Percentiles rank a stretch among this genome's conserved stretches.
These are phyloP conservation scores for Neoarthrinium moseri DNA, from an alignment of 2,329 filamentous ascomycete genomes.

Conservation along the genomic window DNA sequence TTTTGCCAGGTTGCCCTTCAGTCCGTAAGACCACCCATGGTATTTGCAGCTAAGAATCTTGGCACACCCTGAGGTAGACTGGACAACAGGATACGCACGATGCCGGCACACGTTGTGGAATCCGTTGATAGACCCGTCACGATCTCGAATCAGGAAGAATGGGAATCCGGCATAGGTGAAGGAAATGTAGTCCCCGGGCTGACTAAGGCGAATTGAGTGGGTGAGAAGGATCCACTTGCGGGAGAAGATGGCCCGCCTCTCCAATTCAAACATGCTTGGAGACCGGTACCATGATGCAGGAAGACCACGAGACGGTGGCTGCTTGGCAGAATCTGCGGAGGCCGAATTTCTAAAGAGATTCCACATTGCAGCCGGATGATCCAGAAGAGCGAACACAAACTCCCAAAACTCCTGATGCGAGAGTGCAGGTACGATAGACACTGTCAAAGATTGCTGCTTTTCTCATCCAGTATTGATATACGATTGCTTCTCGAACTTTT, in stretches of 20 bases:
- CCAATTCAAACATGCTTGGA: conserved; percentile 41
- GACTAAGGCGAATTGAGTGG: conserved; percentile 35
- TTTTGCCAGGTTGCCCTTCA: conserved; percentile 56
- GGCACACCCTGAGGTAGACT: conserved; percentile 46
- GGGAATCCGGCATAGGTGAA: conserved; percentile 55
- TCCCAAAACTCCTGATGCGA: no score
- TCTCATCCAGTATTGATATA: no score
- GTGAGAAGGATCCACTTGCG: conserved; percentile 36
- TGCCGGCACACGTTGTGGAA: conserved; percentile 65
- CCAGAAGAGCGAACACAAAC: not conserved
- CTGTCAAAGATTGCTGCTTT: no score
- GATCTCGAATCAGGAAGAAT: conserved; percentile 51
- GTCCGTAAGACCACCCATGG: conserved; percentile 62
- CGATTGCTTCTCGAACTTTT: no score
- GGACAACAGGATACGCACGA: conserved; percentile 58
- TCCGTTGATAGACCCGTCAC: conserved; percentile 50
- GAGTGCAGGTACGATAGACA: no score
- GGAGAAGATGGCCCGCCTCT: conserved; percentile 41
- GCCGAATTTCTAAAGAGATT: not conserved
- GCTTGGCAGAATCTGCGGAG: conserved; percentile 2
- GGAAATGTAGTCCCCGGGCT: conserved; percentile 55
- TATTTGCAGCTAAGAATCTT: conserved; percentile 59
- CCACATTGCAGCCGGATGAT: not conserved
- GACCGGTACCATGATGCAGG: conserved; percentile 43
- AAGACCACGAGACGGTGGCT: conserved; percentile 23